phyloP scores from a whole-genome alignment of 139 green algal genomes.

The Yamagishiella unicocca region DNA sequence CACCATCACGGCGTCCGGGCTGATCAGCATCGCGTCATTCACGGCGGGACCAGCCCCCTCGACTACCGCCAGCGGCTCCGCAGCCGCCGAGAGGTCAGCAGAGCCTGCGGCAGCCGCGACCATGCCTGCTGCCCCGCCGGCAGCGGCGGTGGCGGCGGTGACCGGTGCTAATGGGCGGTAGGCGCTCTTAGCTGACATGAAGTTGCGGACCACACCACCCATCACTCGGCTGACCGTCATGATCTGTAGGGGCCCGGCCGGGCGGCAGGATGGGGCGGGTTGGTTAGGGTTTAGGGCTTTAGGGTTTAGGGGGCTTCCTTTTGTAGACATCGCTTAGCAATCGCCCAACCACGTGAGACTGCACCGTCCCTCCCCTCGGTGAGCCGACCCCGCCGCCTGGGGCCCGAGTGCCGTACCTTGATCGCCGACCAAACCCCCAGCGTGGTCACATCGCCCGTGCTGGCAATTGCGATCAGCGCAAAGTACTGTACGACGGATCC shows the following conservation, averaged over 20 bases:
- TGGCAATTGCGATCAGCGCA: slow-evolving; percentile 46
- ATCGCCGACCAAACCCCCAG: slow-evolving; percentile 56
- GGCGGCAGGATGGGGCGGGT: background rate
- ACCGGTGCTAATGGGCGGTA: no score
- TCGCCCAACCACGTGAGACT: no score
- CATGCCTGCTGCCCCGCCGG: no score
- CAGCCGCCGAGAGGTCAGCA: background rate
- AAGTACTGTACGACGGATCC: slow-evolving; percentile 57
- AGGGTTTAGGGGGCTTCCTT: background rate
- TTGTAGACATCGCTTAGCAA: background rate
- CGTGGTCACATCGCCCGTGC: slow-evolving; percentile 27
- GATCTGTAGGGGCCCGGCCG: background rate
- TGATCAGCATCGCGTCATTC: no score
- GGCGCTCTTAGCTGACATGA: background rate
- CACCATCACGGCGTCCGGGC: background rate
- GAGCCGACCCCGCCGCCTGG: no score
- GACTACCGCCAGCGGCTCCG: background rate
- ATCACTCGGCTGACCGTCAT: background rate
- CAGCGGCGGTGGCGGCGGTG: no score
- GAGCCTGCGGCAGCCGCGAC: no score
- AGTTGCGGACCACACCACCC: background rate
- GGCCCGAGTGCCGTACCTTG: slow-evolving; percentile 23
- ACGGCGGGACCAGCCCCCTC: background rate
- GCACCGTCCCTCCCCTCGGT: no score
- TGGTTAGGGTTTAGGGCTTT: background rate